Conservation (phyloP, 495 filamentous ascomycete species). For the Penicillium fimorum region DNA sequence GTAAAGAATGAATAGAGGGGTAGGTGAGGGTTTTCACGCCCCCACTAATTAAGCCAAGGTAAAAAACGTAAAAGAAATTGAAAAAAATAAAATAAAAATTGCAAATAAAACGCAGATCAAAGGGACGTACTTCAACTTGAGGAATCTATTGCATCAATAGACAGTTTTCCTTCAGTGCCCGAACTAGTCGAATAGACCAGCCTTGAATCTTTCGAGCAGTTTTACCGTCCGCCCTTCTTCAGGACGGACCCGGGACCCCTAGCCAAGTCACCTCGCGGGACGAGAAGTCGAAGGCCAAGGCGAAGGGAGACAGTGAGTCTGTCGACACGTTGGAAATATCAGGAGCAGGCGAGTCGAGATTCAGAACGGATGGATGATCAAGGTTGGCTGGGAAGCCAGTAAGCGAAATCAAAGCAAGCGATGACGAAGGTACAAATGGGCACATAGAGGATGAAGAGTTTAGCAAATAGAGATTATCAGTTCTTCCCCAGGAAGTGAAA, state of each 20-base stretch:
- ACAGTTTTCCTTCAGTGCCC: conserved; percentile 4
- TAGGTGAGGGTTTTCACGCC: conserved; percentile 20
- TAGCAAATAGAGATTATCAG: conserved; percentile 1
- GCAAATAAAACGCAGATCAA: not conserved
- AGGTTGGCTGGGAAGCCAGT: conserved; percentile 32
- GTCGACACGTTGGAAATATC: conserved; percentile 15
- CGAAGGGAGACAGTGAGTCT: conserved; percentile 10
- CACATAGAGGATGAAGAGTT: conserved; percentile 37
- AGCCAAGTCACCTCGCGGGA: conserved; percentile 47
- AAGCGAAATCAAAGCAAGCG: conserved; percentile 34
- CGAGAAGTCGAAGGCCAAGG: conserved; percentile 28
- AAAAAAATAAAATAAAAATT: not conserved
- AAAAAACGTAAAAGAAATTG: conserved; percentile 7
- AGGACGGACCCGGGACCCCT: conserved; percentile 58
- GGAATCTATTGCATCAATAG: conserved; percentile 5
- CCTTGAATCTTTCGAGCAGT: conserved; percentile 21
- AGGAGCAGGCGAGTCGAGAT: conserved; percentile 14
- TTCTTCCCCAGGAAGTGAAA: conserved; percentile 16
- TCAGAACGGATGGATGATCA: conserved; percentile 14
- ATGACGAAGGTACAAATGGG: conserved; percentile 37
- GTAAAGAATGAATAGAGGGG: conserved; percentile 21
- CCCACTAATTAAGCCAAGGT: conserved; percentile 21
- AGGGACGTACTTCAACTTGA: conserved; percentile 21
- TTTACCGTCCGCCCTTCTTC: conserved; percentile 61
- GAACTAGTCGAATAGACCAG: conserved; percentile 11